These are phyloP conservation scores for Lithohypha guttulata DNA, from an alignment of 2,329 filamentous ascomycete genomes.

Conservation along the genomic window DNA sequence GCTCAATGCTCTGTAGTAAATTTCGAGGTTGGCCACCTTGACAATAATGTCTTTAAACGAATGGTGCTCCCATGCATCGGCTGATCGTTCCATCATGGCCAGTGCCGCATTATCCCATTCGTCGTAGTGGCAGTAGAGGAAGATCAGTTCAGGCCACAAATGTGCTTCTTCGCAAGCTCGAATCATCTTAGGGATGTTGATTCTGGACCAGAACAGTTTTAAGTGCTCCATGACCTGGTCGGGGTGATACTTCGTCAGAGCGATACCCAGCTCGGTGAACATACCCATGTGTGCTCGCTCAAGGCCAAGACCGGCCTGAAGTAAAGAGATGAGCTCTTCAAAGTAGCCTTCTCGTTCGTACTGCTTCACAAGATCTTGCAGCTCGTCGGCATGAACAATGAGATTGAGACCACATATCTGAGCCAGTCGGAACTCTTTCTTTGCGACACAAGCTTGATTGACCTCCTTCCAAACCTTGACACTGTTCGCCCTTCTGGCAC, in stretches of 20 bases:
- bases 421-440: conserved; percentile 97
- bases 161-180: conserved; percentile 86
- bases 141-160: conserved; percentile 94
- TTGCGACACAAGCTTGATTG: conserved; percentile 86
- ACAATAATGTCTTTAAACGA: conserved; percentile 98
- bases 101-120: conserved; percentile 96
- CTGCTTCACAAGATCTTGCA: conserved; percentile 84
- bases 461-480: conserved; percentile 99
- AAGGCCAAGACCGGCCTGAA: conserved; percentile 88
- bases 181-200: conserved; percentile 97
- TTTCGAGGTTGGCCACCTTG: conserved; percentile 97
- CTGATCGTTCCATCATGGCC: conserved; percentile 93
- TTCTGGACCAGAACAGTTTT: conserved; percentile 94
- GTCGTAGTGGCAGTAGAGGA: conserved; percentile 96
- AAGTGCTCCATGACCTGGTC: conserved; percentile 97
- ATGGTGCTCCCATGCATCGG: conserved; percentile 98
- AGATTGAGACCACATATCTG: conserved; percentile 98
- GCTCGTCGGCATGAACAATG: conserved; percentile 92
- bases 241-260: conserved; percentile 86
- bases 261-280: conserved; percentile 89
- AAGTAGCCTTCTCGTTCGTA: conserved; percentile 98
- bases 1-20: conserved; percentile 94
- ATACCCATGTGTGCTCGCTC: conserved; percentile 93
- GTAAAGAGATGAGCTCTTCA: conserved; percentile 86
- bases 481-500: conserved; percentile 95